Evolutionary conservation across 2,329 filamentous ascomycete genomes (phyloP), one percentile per base, ranked within the genome.

Genomic region (Ophiocordyceps camponoti-saundersi): DNA sequence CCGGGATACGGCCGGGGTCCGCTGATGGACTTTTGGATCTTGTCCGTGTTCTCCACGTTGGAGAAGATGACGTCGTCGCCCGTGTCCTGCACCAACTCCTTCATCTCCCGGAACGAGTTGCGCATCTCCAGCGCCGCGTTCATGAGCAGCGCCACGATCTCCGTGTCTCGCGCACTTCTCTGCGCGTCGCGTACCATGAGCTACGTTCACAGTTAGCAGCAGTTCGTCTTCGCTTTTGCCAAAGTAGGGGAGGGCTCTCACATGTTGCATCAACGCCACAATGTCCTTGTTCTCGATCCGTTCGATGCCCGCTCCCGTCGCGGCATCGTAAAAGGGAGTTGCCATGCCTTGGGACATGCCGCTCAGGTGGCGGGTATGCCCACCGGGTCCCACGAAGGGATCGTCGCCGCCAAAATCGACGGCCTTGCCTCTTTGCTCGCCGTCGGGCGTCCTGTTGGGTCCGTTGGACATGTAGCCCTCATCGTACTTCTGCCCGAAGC

Each of bases 141-240:
- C 50, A 98, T 92, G 30, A 98, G 77, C 0, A 92, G 90, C 44
- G 95, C 86, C 18, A 98, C 71, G 47, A 98, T 95, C 64, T 98
- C 92, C 0, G 92, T 96, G 57, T 98, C 92, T 42, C 92, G 79
- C 43, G 92, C 92, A 64, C 92, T 96, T 49, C 92, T 82, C 65
- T 96, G 90, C 40, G 90, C 92, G 66, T 98, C 92, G 34, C 92
- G 83, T 52, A 96, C 92, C 61, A 93, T 96, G 51, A 98, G 80
- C 76, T 82, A 47, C 32, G 15, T 34, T 46, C 49, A 40, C 10
- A 41, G 49, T 65, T 55, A 65, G 58, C 43, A 20, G 3, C n/a
- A 15, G 13, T 5, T 36, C 11, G 2, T 6, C 6, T 15, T 36
- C 13, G 13, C n/a, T 8, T n/a, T 36, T 6, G 13, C 2, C 3